Percentiles rank a stretch among this genome's conserved stretches.
These are phyloP conservation scores for Neofusicoccum kwambonambiense DNA, from an alignment of 2,329 filamentous ascomycete species.

Conservation along the genomic window DNA sequence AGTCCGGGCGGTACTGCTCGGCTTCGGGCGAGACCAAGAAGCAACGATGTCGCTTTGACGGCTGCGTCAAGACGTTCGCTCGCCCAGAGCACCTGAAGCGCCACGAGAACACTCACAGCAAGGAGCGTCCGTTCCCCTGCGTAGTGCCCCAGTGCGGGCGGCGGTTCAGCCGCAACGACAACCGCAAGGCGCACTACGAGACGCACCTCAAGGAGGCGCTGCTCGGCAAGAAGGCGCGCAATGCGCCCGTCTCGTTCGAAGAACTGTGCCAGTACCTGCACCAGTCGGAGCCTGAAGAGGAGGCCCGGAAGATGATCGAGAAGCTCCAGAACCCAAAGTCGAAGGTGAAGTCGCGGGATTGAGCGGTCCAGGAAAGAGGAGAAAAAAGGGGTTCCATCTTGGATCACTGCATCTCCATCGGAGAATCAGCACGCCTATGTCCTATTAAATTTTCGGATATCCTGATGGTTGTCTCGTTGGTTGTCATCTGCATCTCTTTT, in stretches of 20 bases:
- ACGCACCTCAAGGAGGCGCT: constrained; percentile 31
- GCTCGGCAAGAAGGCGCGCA: constrained; percentile 29
- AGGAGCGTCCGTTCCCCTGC: constrained; percentile 26
- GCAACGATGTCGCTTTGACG: constrained; percentile 14
- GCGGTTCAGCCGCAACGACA: constrained; percentile 34
- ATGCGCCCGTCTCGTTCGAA: constrained; percentile 26
- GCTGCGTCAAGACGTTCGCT: constrained; percentile 23
- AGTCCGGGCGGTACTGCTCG: constrained; percentile 16
- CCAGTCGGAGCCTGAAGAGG: constrained; percentile 19
- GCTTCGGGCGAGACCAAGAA: constrained; percentile 19
- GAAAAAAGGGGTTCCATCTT: not conserved
- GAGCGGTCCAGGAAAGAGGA: not conserved
- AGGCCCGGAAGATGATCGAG: constrained; percentile 30
- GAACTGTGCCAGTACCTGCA: constrained; percentile 21
- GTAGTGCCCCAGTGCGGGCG: constrained; percentile 26
- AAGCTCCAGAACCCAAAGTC: constrained; percentile 25
- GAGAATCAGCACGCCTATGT: not conserved
- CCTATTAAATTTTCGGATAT: constrained; percentile 12
- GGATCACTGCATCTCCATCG: not conserved
- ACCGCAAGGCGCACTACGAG: constrained; percentile 33
- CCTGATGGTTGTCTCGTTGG: constrained; percentile 6
- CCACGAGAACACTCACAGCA: constrained; percentile 29
- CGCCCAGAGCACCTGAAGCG: constrained; percentile 34
- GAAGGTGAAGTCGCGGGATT: constrained; percentile 12
- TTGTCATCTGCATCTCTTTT: not conserved